Conservation (phyloP, 306 rosid genomes). For the Boehmeria nivea region DNA sequence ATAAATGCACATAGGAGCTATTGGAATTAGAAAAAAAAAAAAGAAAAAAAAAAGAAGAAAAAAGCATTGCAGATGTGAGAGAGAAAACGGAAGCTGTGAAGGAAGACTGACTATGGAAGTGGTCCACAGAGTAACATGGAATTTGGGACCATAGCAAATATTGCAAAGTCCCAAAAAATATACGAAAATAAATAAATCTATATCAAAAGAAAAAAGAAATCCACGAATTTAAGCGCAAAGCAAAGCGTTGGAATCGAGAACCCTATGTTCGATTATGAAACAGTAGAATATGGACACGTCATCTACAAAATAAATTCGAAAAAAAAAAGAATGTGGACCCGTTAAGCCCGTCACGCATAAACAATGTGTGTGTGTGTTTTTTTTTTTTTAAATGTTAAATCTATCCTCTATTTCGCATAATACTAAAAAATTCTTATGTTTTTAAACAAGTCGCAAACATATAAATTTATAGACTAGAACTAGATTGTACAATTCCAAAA, state of each 20-base stretch:
- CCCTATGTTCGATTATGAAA: background rate
- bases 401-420: too few species aligned
- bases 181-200: background rate
- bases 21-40: background rate
- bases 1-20: background rate
- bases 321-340: too few species aligned
- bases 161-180: conserved; percentile 24
- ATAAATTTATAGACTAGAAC: too few species aligned
- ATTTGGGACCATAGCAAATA: conserved; percentile 40
- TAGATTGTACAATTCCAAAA: too few species aligned
- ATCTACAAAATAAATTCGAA: too few species aligned
- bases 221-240: conserved; percentile 32
- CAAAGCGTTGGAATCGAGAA: conserved; percentile 19
- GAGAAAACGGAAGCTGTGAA: conserved; percentile 3
- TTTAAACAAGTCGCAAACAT: too few species aligned
- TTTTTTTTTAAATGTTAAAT: too few species aligned
- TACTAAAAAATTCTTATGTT: too few species aligned
- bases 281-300: too few species aligned
- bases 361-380: too few species aligned
- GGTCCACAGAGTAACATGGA: conserved; percentile 43
- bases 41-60: background rate
- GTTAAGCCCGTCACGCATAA: too few species aligned
- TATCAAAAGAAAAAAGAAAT: background rate
- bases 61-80: background rate
- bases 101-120: too few species aligned